These are phyloP conservation scores for Penicillium cinerascens DNA, from an alignment of 495 filamentous ascomycete species.

Conservation along the genomic window DNA sequence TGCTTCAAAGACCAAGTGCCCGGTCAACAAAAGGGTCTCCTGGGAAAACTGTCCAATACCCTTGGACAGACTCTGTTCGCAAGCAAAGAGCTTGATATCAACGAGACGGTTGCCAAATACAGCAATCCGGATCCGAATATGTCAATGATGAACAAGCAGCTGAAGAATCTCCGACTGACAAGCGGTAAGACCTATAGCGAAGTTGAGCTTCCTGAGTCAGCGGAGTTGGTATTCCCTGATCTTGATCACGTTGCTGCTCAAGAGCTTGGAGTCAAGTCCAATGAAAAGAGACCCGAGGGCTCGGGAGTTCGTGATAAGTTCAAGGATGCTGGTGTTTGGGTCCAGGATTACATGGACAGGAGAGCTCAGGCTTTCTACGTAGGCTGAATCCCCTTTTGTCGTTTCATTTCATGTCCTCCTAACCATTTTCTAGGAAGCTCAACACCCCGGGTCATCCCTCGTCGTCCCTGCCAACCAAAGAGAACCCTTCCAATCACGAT, in stretches of 20 bases:
- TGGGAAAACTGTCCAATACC: background rate
- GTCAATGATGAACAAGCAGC: constrained; percentile 1
- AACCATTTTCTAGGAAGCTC: constrained; percentile 1
- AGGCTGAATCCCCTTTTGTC: background rate
- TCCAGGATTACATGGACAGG: constrained; percentile 11
- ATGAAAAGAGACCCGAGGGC: background rate
- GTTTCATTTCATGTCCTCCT: too few relatives aligned
- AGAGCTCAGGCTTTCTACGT: constrained; percentile 8
- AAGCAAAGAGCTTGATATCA: constrained; percentile 10
- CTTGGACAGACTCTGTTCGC: constrained; percentile 10
- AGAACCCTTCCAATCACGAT: constrained; percentile 6
- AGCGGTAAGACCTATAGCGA: constrained; percentile 7
- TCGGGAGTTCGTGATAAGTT: constrained; percentile 1
- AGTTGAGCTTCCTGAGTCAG: constrained; percentile 11
- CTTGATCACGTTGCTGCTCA: constrained; percentile 5
- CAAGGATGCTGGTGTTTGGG: constrained; percentile 8
- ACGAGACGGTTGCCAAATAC: constrained; percentile 2
- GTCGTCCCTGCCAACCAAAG: background rate
- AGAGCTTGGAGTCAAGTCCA: background rate
- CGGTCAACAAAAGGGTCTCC: constrained; percentile 1
- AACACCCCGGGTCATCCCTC: constrained; percentile 7
- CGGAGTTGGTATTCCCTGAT: constrained; percentile 14
- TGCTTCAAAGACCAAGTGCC: constrained; percentile 17
- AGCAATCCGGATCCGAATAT: constrained; percentile 9
- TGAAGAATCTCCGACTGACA: constrained; percentile 6